Percentiles rank a stretch among this genome's conserved stretches.
These are phyloP conservation scores for Cubamyces lactineus DNA, from an alignment of 768 basidiomycete species.

Conservation along the genomic window DNA sequence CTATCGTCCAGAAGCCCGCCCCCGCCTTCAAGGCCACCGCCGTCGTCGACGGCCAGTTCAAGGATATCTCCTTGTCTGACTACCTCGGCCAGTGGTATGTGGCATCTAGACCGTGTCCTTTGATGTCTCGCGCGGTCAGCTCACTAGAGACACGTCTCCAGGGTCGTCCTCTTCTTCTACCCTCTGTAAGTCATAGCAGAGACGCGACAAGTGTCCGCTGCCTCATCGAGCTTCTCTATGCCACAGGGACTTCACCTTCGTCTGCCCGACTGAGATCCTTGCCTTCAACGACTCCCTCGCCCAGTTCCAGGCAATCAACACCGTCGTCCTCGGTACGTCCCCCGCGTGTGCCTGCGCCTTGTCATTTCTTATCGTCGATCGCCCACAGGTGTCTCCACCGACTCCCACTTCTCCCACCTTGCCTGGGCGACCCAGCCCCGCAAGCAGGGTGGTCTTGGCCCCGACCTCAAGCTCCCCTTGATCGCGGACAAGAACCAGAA, in stretches of 20 bases:
- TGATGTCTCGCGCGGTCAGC: neutral
- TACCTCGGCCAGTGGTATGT: slow-evolving; percentile 82
- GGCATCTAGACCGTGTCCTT: slow-evolving; percentile 11
- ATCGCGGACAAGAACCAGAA: slow-evolving; percentile 79
- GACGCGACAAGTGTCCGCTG: neutral
- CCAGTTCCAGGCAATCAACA: slow-evolving; percentile 72
- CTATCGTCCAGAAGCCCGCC: slow-evolving; percentile 75
- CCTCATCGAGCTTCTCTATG: slow-evolving; percentile 4
- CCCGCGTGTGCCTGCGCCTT: neutral
- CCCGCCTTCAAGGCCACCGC: slow-evolving; percentile 77
- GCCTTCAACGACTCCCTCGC: slow-evolving; percentile 90
- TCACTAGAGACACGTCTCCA: slow-evolving; percentile 34
- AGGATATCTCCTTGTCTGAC: slow-evolving; percentile 72
- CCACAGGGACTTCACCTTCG: slow-evolving; percentile 81
- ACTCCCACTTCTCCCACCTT: slow-evolving; percentile 86
- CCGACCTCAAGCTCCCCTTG: slow-evolving; percentile 83
- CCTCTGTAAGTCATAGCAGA: slow-evolving; percentile 65
- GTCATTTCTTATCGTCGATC: neutral
- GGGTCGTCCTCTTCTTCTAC: slow-evolving; percentile 95
- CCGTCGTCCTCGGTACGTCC: slow-evolving; percentile 71
- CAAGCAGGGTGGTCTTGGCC: slow-evolving; percentile 88
- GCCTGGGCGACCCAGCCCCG: slow-evolving; percentile 85
- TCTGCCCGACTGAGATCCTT: slow-evolving; percentile 95
- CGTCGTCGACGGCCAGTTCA: slow-evolving; percentile 77
- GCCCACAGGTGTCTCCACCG: slow-evolving; percentile 74